These are phyloP conservation scores for Coelastrella sp. DNA, from an alignment of 139 green algal species.

Conservation along the genomic window DNA sequence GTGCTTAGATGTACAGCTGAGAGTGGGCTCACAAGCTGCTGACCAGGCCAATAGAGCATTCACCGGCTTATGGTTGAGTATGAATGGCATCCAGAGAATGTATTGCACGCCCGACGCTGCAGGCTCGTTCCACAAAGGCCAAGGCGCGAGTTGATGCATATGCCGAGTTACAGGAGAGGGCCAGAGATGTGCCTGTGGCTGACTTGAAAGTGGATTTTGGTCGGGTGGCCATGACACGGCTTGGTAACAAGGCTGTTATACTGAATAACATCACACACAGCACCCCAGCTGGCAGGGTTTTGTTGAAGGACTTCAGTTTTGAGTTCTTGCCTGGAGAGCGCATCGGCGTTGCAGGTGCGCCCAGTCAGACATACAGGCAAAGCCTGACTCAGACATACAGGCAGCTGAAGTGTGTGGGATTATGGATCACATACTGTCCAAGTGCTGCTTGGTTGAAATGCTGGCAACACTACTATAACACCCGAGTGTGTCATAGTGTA, in stretches of 20 bases:
- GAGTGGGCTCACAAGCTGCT: too few relatives aligned
- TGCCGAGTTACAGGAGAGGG: slow-evolving; percentile 67
- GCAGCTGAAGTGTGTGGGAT: too few relatives aligned
- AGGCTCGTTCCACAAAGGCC: slow-evolving; percentile 46
- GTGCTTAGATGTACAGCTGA: too few relatives aligned
- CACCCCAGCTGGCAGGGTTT: slow-evolving; percentile 20
- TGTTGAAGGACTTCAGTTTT: slow-evolving; percentile 73
- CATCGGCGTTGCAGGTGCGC: slow-evolving; percentile 70
- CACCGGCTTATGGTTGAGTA: too few relatives aligned
- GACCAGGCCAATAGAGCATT: too few relatives aligned
- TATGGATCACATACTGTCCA: too few relatives aligned
- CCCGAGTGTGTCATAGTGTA: too few relatives aligned
- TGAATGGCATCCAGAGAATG: too few relatives aligned
- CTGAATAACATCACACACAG: slow-evolving; percentile 52
- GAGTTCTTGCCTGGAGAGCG: slow-evolving; percentile 73
- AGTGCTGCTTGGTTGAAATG: too few relatives aligned
- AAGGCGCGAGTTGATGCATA: slow-evolving; percentile 58
- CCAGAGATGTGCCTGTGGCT: slow-evolving; percentile 50
- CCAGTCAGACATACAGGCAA: not conserved
- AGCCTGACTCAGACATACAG: too few relatives aligned
- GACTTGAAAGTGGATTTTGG: slow-evolving; percentile 69
- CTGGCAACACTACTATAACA: too few relatives aligned
- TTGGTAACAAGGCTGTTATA: slow-evolving; percentile 62
- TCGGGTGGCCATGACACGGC: slow-evolving; percentile 50
- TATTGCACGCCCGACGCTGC: too few relatives aligned